Evolutionary conservation across 441 rosid species (phyloP).

Genomic region (Macaranga tanarius): DNA sequence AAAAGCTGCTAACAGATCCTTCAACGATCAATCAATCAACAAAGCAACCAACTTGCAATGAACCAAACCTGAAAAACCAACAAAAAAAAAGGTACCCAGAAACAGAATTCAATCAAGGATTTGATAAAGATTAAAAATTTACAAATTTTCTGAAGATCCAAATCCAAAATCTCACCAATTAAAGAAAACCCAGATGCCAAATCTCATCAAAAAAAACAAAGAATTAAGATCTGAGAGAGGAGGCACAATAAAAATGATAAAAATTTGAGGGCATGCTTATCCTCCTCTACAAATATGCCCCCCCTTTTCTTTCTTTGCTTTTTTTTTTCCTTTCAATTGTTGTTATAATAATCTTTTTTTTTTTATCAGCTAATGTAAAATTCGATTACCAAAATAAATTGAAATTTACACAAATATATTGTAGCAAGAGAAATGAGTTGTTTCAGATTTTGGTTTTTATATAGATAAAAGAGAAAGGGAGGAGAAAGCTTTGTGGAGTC

Average conservation of each 20-base stretch:
- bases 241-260: conserved; percentile 24
- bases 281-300: conserved; percentile 41
- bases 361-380: conserved; percentile 31
- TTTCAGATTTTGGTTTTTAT: conserved; percentile 15
- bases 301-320: neutral
- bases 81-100: conserved; percentile 5
- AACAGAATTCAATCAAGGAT: conserved; percentile 25
- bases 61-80: conserved; percentile 30
- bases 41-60: conserved; percentile 23
- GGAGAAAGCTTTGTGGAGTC: conserved; percentile 29
- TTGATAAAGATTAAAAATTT: conserved; percentile 19
- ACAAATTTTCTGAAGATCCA: conserved; percentile 27
- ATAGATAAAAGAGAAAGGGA: conserved; percentile 28
- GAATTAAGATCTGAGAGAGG: conserved; percentile 48
- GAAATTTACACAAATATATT: conserved; percentile 18
- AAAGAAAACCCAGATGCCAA: conserved; percentile 41
- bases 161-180: conserved; percentile 42
- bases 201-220: conserved; percentile 35
- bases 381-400: conserved; percentile 29
- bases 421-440: conserved; percentile 12
- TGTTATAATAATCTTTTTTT: neutral
- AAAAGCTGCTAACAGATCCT: conserved; percentile 38
- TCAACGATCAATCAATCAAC: conserved; percentile 30
- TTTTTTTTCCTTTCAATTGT: conserved; percentile 21
- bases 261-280: conserved; percentile 42